These are phyloP conservation scores for Boletellus emodensis DNA, from an alignment of 768 basidiomycete genomes.

Conservation along the genomic window DNA sequence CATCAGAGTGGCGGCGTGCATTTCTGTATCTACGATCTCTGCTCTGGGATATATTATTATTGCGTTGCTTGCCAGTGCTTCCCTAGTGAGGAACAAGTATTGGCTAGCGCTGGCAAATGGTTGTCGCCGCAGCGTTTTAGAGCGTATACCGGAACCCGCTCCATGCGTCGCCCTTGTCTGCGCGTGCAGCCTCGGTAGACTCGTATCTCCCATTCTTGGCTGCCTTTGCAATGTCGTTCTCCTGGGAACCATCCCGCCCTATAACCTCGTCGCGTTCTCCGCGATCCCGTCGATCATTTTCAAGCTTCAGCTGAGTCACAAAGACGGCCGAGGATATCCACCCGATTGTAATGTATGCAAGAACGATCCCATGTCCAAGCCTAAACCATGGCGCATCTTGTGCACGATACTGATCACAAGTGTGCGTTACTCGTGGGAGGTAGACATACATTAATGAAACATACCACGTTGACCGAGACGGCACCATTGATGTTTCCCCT, in stretches of 20 bases:
- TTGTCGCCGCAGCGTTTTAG: conserved; percentile 15
- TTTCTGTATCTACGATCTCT: conserved; percentile 27
- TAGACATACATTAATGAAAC: conserved; percentile 21
- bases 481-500: conserved; percentile 68
- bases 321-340: conserved; percentile 51
- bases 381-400: conserved; percentile 63
- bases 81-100: not conserved
- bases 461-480: conserved; percentile 60
- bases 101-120: too few species aligned
- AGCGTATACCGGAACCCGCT: conserved; percentile 71
- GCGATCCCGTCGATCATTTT: conserved; percentile 60
- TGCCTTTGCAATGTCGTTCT: conserved; percentile 31
- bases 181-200: conserved; percentile 53
- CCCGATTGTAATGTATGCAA: conserved; percentile 67
- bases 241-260: conserved; percentile 41
- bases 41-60: conserved; percentile 41
- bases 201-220: conserved; percentile 51
- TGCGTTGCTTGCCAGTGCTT: conserved; percentile 42
- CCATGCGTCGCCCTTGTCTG: conserved; percentile 65
- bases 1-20: conserved; percentile 2
- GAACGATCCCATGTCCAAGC: conserved; percentile 63
- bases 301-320: conserved; percentile 45
- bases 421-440: not conserved
- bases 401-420: conserved; percentile 52
- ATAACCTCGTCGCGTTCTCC: conserved; percentile 69